phyloP scores from a whole-genome alignment of 176 grass and related monocot species.

The Aegilops speltoides region DNA sequence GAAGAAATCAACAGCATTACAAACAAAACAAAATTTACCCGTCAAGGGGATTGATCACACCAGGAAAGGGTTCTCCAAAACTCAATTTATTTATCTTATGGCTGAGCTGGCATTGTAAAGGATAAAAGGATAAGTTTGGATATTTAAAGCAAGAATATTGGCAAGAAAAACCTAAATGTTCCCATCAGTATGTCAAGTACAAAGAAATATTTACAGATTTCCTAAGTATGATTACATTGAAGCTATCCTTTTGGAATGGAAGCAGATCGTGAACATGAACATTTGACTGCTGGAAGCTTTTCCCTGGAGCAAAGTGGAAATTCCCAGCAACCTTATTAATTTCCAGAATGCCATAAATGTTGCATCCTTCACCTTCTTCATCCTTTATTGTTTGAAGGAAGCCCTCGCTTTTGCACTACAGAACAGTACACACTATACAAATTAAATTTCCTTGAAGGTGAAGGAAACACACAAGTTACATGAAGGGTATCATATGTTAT shows the following conservation, averaged over 20 bases:
- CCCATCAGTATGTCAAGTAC: background rate
- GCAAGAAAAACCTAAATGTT: background rate
- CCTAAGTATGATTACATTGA: conserved; percentile 84
- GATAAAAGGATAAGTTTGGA: conserved; percentile 17
- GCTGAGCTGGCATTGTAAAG: conserved; percentile 64
- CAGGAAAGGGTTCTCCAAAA: conserved; percentile 95
- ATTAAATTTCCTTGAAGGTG: conserved; percentile 19
- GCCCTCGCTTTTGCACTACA: conserved; percentile 97
- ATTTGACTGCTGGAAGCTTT: conserved; percentile 98
- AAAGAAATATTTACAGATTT: conserved; percentile 33
- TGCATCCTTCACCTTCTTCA: conserved; percentile 99
- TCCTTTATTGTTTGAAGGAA: conserved; percentile 97
- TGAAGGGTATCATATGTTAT: background rate
- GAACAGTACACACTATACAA: conserved; percentile 16
- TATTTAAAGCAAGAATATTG: conserved; percentile 1
- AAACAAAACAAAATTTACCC: conserved; percentile 57
- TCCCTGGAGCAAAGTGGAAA: conserved; percentile 98
- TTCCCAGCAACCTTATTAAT: conserved; percentile 97
- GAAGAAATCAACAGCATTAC: conserved; percentile 18
- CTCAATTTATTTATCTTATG: conserved; percentile 86
- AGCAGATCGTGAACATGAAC: conserved; percentile 96
- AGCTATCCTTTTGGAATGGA: conserved; percentile 96
- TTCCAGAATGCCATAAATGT: conserved; percentile 93
- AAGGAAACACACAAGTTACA: conserved; percentile 14
- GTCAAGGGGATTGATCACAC: conserved; percentile 88